phyloP scores from a whole-genome alignment of 2,329 filamentous ascomycete genomes.

The Fusarium tuaranense region DNA sequence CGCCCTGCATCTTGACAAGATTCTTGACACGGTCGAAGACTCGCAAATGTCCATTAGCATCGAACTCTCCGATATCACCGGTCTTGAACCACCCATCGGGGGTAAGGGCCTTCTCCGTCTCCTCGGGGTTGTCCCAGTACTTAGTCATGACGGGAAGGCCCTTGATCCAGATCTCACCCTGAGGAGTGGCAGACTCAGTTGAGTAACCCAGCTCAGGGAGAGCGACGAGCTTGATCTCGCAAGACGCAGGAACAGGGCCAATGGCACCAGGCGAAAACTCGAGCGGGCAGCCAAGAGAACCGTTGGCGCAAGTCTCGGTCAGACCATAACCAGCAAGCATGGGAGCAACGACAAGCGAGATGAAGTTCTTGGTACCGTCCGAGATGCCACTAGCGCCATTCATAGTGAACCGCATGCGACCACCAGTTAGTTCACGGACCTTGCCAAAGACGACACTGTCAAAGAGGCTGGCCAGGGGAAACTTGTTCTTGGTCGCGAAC shows the following conservation, averaged over 20 bases:
- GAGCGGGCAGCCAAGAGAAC: conserved; percentile 83
- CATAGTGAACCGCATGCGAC: conserved; percentile 88
- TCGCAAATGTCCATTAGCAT: conserved; percentile 80
- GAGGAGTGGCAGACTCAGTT: conserved; percentile 78
- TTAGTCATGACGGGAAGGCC: conserved; percentile 79
- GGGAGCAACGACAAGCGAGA: conserved; percentile 91
- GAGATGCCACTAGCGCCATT: conserved; percentile 94
- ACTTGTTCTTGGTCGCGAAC: conserved; percentile 66
- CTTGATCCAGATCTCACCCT: conserved; percentile 93
- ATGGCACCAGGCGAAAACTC: conserved; percentile 84
- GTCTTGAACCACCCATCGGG: conserved; percentile 97
- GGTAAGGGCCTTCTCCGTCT: conserved; percentile 82
- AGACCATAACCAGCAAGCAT: conserved; percentile 96
- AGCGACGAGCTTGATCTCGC: conserved; percentile 94
- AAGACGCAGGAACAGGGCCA: conserved; percentile 79
- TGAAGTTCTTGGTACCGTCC: conserved; percentile 87
- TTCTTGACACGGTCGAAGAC: conserved; percentile 99
- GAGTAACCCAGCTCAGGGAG: conserved; percentile 90
- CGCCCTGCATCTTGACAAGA: conserved; percentile 92
- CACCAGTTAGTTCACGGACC: conserved; percentile 90
- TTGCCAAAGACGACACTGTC: conserved; percentile 92
- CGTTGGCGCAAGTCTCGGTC: conserved; percentile 91
- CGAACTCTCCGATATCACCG: conserved; percentile 93
- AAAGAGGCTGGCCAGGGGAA: conserved; percentile 76
- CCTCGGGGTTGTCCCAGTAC: conserved; percentile 88